Conservation (phyloP, 805 yeast genomes). For the Priceomyces haplophilus region DNA sequence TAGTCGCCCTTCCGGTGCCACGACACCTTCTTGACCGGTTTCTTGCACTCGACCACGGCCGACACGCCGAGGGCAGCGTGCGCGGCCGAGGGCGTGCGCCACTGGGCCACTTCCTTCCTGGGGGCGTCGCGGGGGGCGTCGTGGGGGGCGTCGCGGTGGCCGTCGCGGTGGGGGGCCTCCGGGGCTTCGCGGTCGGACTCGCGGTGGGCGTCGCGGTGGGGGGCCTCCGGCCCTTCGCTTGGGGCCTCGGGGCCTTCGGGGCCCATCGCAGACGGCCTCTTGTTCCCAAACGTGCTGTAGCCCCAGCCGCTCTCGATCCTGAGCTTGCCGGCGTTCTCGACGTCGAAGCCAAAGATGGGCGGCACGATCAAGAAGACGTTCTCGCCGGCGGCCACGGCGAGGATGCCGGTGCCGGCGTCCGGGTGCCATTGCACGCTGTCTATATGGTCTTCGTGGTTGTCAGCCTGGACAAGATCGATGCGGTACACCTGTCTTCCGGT, state of each 20-base stretch:
- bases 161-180: no score
- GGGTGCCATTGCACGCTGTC: conserved; percentile 92
- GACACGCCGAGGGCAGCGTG: conserved; percentile 64
- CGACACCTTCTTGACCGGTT: conserved; percentile 72
- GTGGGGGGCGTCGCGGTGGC: no score
- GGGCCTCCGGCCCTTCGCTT: no score
- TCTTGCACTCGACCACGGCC: conserved; percentile 63
- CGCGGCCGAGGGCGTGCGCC: conserved; percentile 74
- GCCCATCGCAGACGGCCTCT: no score
- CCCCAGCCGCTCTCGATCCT: conserved; percentile 91
- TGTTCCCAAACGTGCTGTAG: conserved; percentile 61
- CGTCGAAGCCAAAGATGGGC: conserved; percentile 84
- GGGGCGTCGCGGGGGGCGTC: no score
- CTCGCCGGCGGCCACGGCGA: conserved; percentile 84
- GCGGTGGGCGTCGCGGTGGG: no score
- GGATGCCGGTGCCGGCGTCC: conserved; percentile 62
- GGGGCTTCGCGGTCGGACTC: no score
- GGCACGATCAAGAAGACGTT: conserved; percentile 77
- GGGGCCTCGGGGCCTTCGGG: no score
- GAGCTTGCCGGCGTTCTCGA: conserved; percentile 76
- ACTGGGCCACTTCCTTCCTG: conserved; percentile 62
- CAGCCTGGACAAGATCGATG: conserved; percentile 50
- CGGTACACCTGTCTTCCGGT: conserved; percentile 92
- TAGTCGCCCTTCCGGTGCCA: conserved; percentile 99
- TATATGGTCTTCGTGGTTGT: conserved; percentile 67